These are phyloP conservation scores for Alternaria solani DNA, from an alignment of 2,329 filamentous ascomycete genomes.

Conservation along the genomic window DNA sequence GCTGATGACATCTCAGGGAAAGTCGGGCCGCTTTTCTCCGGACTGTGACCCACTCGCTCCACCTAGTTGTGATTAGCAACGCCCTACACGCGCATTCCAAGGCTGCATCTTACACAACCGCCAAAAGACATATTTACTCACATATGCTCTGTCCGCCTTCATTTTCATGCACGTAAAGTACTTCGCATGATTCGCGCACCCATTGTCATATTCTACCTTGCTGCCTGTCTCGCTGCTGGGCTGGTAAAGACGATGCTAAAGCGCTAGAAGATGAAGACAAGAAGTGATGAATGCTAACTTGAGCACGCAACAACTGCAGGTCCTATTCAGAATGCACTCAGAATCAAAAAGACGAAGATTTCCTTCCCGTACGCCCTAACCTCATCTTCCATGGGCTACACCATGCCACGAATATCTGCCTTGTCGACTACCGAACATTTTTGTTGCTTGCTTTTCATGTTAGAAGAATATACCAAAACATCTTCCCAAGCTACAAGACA, in stretches of 20 bases:
- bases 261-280: too few species aligned
- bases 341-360: not conserved
- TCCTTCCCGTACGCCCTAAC: not conserved
- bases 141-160: not conserved
- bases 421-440: not conserved
- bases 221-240: too few species aligned
- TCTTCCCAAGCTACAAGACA: not conserved
- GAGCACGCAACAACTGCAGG: too few species aligned
- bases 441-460: not conserved
- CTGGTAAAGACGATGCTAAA: too few species aligned
- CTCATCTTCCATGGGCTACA: not conserved
- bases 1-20: conserved; percentile 19
- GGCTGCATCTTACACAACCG: not conserved
- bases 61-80: not conserved
- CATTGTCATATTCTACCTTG: too few species aligned
- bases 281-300: too few species aligned
- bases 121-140: not conserved
- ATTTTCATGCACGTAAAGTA: not conserved
- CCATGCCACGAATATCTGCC: not conserved
- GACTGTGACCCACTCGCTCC: conserved; percentile 7
- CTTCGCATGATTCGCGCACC: too few species aligned
- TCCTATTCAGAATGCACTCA: too few species aligned
- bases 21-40: conserved; percentile 32
- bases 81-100: not conserved
- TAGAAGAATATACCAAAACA: not conserved